These are phyloP conservation scores for Metschnikowia bowlesiae DNA, from an alignment of 805 yeast genomes.

Conservation along the genomic window DNA sequence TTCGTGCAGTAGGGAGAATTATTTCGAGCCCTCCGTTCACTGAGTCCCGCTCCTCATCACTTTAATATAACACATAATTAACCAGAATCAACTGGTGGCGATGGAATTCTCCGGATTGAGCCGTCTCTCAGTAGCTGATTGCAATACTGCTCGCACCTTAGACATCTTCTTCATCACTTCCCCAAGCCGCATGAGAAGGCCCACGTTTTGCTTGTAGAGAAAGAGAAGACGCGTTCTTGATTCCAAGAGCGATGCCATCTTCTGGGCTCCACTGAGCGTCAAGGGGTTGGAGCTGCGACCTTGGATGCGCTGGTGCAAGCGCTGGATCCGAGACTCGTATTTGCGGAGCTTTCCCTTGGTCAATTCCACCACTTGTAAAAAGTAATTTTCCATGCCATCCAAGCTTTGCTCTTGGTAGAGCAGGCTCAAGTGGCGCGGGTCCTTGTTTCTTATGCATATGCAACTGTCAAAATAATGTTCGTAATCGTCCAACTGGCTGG, in stretches of 20 bases:
- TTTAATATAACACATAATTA: background rate
- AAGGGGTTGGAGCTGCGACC: background rate
- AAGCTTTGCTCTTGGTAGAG: slow-evolving; percentile 1
- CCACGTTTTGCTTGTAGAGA: background rate
- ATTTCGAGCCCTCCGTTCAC: too few relatives aligned
- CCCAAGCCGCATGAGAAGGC: background rate
- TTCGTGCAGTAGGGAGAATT: too few relatives aligned
- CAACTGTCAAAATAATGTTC: background rate
- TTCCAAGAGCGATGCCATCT: background rate
- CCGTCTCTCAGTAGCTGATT: background rate
- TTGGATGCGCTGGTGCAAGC: background rate
- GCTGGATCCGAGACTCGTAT: background rate
- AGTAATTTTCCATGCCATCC: background rate
- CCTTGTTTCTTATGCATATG: background rate
- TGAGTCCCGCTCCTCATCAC: too few relatives aligned
- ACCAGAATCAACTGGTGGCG: too few relatives aligned
- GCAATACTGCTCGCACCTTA: background rate
- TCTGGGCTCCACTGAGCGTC: background rate
- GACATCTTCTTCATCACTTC: background rate
- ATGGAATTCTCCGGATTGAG: too few relatives aligned
- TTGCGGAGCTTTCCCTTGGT: background rate
- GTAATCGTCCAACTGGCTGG: slow-evolving; percentile 4
- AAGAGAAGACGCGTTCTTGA: background rate
- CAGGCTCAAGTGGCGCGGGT: slow-evolving; percentile 1
- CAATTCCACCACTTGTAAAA: background rate